Conservation (phyloP, 1,284 basidiomycete species). For the Trametes sp. region DNA sequence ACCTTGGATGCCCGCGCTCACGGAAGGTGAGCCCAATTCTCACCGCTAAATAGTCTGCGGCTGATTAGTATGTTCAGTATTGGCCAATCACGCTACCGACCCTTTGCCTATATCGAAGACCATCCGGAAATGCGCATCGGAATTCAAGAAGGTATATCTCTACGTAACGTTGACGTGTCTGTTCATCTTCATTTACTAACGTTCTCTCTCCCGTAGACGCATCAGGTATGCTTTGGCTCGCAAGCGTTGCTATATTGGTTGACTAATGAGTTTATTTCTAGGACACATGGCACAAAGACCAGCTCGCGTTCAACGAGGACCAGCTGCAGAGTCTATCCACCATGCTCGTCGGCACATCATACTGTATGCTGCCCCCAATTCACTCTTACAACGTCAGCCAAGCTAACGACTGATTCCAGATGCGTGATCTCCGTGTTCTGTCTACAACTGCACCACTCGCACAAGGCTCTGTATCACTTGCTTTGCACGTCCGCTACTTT, state of each 20-base stretch:
- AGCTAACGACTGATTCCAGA: conserved; percentile 10
- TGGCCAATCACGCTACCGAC: conserved; percentile 86
- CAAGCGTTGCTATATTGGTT: background rate
- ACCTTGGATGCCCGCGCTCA: conserved; percentile 79
- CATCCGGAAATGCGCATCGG: conserved; percentile 87
- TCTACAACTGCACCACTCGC: conserved; percentile 6
- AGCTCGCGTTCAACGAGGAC: conserved; percentile 89
- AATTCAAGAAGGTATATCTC: conserved; percentile 81
- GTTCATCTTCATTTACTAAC: conserved; percentile 18
- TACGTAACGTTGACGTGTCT: conserved; percentile 31
- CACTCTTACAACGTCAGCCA: background rate
- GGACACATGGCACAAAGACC: conserved; percentile 95
- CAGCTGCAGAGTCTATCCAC: conserved; percentile 88
- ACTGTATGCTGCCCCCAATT: conserved; percentile 63
- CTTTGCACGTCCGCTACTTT: conserved; percentile 2
- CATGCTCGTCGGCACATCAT: conserved; percentile 90
- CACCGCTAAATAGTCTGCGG: background rate
- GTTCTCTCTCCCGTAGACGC: conserved; percentile 55
- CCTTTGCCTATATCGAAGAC: conserved; percentile 93
- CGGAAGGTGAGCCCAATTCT: conserved; percentile 62
- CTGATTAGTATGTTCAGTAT: conserved; percentile 50
- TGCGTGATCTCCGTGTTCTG: conserved; percentile 17
- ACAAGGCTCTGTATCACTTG: conserved; percentile 19
- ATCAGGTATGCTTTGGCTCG: conserved; percentile 56
- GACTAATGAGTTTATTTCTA: conserved; percentile 39